These are phyloP conservation scores for Collybiopsis luxurians DNA, from an alignment of 768 basidiomycete species.

Conservation along the genomic window DNA sequence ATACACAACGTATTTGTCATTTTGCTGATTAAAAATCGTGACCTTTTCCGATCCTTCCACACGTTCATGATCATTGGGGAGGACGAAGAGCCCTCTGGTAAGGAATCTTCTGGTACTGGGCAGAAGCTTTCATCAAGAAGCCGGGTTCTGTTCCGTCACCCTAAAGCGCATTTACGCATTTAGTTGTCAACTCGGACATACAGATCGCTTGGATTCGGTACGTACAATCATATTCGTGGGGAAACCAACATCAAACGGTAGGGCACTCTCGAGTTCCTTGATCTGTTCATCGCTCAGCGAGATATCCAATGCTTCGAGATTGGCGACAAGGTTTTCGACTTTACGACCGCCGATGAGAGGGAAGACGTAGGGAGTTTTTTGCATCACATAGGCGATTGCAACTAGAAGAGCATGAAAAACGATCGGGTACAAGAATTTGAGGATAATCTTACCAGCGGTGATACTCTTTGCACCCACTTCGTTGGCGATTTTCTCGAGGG, in stretches of 20 bases:
- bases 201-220: neutral
- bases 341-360: conserved; percentile 29
- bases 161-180: conserved; percentile 8
- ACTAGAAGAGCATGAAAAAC: too few relatives aligned
- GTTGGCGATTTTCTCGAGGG: conserved; percentile 36
- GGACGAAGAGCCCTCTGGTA: conserved; percentile 2
- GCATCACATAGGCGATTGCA: conserved; percentile 40
- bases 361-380: conserved; percentile 7
- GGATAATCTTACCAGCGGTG: conserved; percentile 12
- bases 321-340: conserved; percentile 36
- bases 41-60: too few relatives aligned
- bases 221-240: conserved; percentile 17
- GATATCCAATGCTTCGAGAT: conserved; percentile 38
- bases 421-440: too few relatives aligned
- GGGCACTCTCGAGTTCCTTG: conserved; percentile 28
- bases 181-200: neutral
- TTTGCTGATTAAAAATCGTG: too few relatives aligned
- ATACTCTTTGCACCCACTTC: conserved; percentile 35
- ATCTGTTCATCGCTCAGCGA: conserved; percentile 35
- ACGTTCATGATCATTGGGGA: neutral
- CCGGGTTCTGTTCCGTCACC: conserved; percentile 22
- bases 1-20: too few relatives aligned
- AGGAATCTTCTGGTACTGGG: conserved; percentile 4
- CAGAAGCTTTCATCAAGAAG: conserved; percentile 11
- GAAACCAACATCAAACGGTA: conserved; percentile 38